phyloP scores from a whole-genome alignment of 768 basidiomycete genomes.

The Termitomyces heimii region DNA sequence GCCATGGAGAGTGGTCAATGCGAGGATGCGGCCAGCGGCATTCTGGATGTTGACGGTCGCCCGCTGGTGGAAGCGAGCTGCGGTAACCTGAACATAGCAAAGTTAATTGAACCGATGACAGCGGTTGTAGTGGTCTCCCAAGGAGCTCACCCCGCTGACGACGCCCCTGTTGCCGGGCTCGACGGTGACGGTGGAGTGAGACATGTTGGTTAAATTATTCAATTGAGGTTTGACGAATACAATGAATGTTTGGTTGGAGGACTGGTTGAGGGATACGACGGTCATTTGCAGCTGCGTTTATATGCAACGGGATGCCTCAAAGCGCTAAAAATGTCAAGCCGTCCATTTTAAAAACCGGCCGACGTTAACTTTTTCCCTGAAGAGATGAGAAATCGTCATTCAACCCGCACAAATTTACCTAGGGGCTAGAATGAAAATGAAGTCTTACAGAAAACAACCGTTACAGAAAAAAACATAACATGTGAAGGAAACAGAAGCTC shows the following conservation, averaged over 20 bases:
- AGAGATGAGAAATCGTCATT: background rate
- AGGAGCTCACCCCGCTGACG: conserved; percentile 3
- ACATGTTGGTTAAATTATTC: background rate
- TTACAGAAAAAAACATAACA: background rate
- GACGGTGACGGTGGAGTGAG: background rate
- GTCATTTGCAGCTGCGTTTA: background rate
- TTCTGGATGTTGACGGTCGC: conserved; percentile 1
- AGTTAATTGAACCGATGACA: background rate
- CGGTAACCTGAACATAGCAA: background rate
- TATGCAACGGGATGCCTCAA: background rate
- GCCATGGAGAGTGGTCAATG: conserved; percentile 2
- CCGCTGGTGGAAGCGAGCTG: conserved; percentile 2
- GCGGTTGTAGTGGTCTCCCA: too few relatives aligned
- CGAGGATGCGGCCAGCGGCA: background rate
- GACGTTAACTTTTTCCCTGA: background rate
- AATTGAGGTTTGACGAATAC: background rate
- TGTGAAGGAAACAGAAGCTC: background rate
- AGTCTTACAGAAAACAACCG: background rate
- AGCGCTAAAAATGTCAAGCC: background rate
- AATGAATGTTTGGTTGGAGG: background rate
- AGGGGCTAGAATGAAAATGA: background rate
- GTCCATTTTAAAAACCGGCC: background rate
- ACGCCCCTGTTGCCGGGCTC: conserved; percentile 3
- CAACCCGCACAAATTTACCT: background rate
- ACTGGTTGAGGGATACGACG: background rate